Evolutionary conservation across 1,139 yeast genomes (phyloP).

Genomic region (Geotrichum histeridarum): DNA sequence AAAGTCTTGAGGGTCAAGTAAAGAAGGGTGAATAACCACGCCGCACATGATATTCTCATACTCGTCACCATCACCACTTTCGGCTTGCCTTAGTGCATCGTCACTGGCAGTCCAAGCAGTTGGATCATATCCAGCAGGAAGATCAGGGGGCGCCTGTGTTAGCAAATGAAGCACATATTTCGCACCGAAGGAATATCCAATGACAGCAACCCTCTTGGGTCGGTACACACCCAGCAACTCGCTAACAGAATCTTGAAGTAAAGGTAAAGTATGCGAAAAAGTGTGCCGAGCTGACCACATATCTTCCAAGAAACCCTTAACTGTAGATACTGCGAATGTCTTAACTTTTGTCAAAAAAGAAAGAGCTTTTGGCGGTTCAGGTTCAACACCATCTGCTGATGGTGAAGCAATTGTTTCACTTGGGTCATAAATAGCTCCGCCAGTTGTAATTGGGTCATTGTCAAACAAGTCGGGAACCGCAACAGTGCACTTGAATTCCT

Average conservation of each 20-base stretch:
- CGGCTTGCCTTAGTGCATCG: constrained; percentile 28
- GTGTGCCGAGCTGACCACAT: constrained; percentile 43
- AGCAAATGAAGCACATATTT: constrained; percentile 34
- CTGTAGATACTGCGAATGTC: constrained; percentile 33
- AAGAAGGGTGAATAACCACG: constrained; percentile 38
- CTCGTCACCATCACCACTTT: constrained; percentile 23
- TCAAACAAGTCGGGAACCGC: constrained; percentile 36
- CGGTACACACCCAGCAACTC: constrained; percentile 36
- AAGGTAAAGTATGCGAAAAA: constrained; percentile 33
- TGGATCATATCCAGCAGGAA: constrained; percentile 17
- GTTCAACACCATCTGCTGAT: background rate
- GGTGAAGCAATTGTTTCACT: constrained; percentile 29
- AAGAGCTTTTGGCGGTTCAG: constrained; percentile 13
- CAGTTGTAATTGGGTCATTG: constrained; percentile 31
- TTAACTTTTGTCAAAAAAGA: constrained; percentile 35
- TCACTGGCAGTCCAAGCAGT: constrained; percentile 18
- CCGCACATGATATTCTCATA: constrained; percentile 34
- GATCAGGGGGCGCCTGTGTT: constrained; percentile 24
- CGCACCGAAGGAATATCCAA: constrained; percentile 43
- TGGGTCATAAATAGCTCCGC: constrained; percentile 19
- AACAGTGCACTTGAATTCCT: constrained; percentile 30
- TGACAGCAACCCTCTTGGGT: constrained; percentile 35
- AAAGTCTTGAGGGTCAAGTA: constrained; percentile 34
- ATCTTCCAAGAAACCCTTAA: constrained; percentile 38
- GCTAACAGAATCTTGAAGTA: constrained; percentile 32